Conservation (phyloP, 2,329 filamentous ascomycete species). For the Pseudovirgaria hyperparasitica region DNA sequence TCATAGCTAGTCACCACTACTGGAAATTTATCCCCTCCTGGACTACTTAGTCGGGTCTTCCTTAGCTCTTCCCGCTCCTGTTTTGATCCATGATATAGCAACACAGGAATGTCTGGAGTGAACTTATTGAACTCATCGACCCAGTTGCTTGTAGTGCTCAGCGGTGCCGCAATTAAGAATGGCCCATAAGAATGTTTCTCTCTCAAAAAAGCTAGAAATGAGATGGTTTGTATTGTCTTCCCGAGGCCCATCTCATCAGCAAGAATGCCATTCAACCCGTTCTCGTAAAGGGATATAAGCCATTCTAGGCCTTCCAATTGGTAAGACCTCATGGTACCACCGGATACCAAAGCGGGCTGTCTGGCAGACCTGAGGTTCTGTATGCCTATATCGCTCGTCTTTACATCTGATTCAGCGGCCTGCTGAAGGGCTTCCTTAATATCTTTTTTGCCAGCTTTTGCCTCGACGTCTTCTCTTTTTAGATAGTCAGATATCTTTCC, state of each 20-base stretch:
- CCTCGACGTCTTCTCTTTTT: constrained; percentile 44
- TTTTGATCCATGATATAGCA: constrained; percentile 82
- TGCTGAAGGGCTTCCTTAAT: constrained; percentile 46
- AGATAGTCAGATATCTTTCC: constrained; percentile 46
- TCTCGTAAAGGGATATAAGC: constrained; percentile 74
- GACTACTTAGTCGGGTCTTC: constrained; percentile 54
- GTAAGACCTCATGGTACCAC: constrained; percentile 86
- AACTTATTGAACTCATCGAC: constrained; percentile 85
- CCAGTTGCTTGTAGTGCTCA: constrained; percentile 93
- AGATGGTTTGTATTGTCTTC: constrained; percentile 86
- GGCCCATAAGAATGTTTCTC: constrained; percentile 82
- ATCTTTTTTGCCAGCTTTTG: constrained; percentile 38
- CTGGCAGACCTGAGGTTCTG: constrained; percentile 66
- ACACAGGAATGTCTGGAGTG: constrained; percentile 76
- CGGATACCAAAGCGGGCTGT: constrained; percentile 74
- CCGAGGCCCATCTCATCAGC: constrained; percentile 92
- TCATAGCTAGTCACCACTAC: constrained; percentile 93
- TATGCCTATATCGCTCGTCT: constrained; percentile 47
- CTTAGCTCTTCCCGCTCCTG: constrained; percentile 66
- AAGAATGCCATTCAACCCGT: constrained; percentile 81
- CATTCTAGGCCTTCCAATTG: constrained; percentile 91
- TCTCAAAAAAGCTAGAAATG: constrained; percentile 72
- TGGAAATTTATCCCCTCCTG: constrained; percentile 63
- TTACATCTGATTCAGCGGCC: constrained; percentile 44
- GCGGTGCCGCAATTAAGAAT: constrained; percentile 77